These are phyloP conservation scores for Helotiales sp. DNA, from an alignment of 2,329 filamentous ascomycete species.

Conservation along the genomic window DNA sequence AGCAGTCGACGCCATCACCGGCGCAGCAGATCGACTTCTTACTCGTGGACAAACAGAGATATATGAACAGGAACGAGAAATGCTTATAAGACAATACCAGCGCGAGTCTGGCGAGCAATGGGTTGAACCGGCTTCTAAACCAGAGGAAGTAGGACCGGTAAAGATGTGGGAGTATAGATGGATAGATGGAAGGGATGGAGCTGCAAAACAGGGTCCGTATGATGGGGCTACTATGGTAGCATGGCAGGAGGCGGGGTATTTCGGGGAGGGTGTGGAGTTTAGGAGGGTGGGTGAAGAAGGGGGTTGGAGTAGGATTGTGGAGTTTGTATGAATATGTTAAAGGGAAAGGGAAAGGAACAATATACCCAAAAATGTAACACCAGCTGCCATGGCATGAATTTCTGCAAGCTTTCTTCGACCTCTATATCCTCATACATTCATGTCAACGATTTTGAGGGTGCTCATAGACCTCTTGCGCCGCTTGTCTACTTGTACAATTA, in stretches of 20 bases:
- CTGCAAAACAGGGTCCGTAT: slow-evolving; percentile 80
- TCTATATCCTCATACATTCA: background rate
- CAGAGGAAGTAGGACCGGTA: slow-evolving; percentile 33
- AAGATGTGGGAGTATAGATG: slow-evolving; percentile 88
- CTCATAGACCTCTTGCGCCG: slow-evolving; percentile 9
- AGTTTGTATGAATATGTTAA: slow-evolving; percentile 34
- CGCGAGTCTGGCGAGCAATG: slow-evolving; percentile 87
- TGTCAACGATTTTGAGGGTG: slow-evolving; percentile 18
- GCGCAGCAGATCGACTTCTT: slow-evolving; percentile 83
- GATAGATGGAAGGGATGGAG: slow-evolving; percentile 83
- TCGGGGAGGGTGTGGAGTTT: slow-evolving; percentile 85
- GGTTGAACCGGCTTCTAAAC: slow-evolving; percentile 51
- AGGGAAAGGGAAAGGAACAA: slow-evolving; percentile 3
- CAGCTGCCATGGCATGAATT: background rate
- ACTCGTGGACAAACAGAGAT: slow-evolving; percentile 84
- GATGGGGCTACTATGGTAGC: slow-evolving; percentile 82
- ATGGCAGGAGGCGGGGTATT: slow-evolving; percentile 92
- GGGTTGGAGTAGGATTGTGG: slow-evolving; percentile 35
- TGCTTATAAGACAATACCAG: slow-evolving; percentile 78
- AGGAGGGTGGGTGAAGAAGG: slow-evolving; percentile 54
- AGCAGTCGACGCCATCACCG: slow-evolving; percentile 80
- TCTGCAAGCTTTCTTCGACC: background rate
- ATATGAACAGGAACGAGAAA: slow-evolving; percentile 85
- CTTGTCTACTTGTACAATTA: background rate
- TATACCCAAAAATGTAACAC: slow-evolving; percentile 21